Conservation (phyloP, 345 rosid genomes). For the Sisymbrium altissimum region DNA sequence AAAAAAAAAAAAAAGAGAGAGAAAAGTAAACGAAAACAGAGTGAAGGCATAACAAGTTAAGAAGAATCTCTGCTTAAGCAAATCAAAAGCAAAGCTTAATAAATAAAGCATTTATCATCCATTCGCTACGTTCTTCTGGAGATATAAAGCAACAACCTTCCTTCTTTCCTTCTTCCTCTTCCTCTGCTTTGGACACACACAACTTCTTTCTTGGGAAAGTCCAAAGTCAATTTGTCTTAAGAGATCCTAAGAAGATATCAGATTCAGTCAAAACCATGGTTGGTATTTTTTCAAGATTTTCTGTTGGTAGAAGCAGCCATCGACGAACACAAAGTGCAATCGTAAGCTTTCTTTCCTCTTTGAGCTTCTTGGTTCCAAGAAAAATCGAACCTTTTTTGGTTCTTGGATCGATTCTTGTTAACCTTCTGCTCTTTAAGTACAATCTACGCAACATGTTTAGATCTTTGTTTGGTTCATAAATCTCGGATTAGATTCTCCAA, state of each 20-base stretch:
- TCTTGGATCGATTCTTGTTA: not conserved
- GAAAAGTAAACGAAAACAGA: constrained; percentile 28
- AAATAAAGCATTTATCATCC: constrained; percentile 9
- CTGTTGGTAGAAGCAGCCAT: constrained; percentile 64
- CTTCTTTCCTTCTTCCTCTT: not conserved
- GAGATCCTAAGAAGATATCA: not conserved
- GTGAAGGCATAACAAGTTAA: not conserved
- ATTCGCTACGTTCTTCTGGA: constrained; percentile 4
- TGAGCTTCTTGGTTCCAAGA: not conserved
- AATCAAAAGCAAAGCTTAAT: constrained; percentile 22
- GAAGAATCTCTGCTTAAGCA: constrained; percentile 17
- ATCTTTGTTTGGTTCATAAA: constrained; percentile 12
- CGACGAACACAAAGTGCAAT: constrained; percentile 85
- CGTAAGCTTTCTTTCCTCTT: constrained; percentile 40
- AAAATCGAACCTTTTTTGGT: not conserved
- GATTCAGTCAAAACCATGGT: constrained; percentile 52
- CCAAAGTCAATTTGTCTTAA: constrained; percentile 8
- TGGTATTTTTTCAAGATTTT: constrained; percentile 86
- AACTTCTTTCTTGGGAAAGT: not conserved
- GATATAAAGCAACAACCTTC: constrained; percentile 25
- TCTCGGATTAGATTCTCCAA: not conserved
- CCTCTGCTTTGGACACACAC: no score
- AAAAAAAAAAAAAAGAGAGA: not conserved
- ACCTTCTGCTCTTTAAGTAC: not conserved
- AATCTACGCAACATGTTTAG: not conserved